phyloP scores from a whole-genome alignment of 768 basidiomycete genomes.

The Mycena leptocephala region DNA sequence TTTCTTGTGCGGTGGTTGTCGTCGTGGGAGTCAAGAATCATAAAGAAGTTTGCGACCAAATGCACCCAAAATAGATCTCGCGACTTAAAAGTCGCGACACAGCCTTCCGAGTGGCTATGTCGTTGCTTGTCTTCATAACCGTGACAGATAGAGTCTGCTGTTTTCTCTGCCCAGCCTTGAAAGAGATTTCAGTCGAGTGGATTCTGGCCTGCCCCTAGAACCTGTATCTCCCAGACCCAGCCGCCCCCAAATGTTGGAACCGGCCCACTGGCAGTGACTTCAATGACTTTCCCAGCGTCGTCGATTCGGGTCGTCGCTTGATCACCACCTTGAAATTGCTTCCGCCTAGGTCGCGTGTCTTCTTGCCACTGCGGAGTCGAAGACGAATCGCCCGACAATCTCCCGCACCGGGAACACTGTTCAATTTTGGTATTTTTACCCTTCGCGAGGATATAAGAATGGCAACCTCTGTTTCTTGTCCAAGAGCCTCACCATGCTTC shows the following conservation, averaged over 20 bases:
- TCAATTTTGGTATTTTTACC: conserved; percentile 14
- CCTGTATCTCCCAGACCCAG: too few species aligned
- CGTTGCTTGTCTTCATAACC: too few species aligned
- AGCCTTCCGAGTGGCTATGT: not conserved
- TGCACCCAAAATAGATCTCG: too few species aligned
- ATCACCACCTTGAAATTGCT: not conserved
- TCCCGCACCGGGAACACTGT: not conserved
- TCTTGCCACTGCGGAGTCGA: not conserved
- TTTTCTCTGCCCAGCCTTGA: too few species aligned
- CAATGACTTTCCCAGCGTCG: not conserved
- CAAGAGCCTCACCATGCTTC: not conserved
- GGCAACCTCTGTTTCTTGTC: not conserved
- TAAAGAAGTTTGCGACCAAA: not conserved
- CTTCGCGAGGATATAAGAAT: conserved; percentile 10
- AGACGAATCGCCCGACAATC: conserved; percentile 13
- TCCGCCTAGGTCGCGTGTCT: conserved; percentile 22
- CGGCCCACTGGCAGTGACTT: not conserved
- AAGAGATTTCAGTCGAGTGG: too few species aligned
- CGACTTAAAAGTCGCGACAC: not conserved
- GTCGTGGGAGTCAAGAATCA: not conserved
- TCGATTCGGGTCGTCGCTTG: not conserved
- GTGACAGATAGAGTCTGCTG: too few species aligned
- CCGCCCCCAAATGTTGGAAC: not conserved
- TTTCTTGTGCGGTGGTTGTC: not conserved
- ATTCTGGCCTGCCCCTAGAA: too few species aligned